phyloP scores from a whole-genome alignment of 208 protist species.

The Novymonas esmeraldas region DNA sequence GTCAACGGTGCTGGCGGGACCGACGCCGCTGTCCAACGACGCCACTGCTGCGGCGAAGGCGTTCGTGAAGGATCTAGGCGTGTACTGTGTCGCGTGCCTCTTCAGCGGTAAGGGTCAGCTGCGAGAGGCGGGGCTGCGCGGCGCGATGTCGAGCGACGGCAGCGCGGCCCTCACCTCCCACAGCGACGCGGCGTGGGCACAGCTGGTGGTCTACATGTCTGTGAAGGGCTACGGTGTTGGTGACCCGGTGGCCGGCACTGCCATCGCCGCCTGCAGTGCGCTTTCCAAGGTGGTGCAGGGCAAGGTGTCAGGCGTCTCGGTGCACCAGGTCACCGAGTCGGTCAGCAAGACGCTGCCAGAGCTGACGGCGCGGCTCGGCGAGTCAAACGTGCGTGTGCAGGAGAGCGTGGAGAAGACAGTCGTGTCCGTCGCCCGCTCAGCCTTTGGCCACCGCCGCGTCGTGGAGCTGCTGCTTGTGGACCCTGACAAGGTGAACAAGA shows the following conservation, averaged over 20 bases:
- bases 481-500: conserved; percentile 69
- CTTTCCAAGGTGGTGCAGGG: conserved; percentile 59
- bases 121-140: conserved; percentile 78
- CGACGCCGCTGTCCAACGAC: conserved; percentile 47
- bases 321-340: conserved; percentile 24
- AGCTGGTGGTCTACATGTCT: conserved; percentile 68
- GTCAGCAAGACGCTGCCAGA: conserved; percentile 46
- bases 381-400: conserved; percentile 76
- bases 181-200: conserved; percentile 29
- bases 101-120: conserved; percentile 65
- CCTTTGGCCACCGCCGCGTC: conserved; percentile 60
- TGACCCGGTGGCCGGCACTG: conserved; percentile 70
- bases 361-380: conserved; percentile 67
- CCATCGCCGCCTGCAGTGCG: conserved; percentile 70
- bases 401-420: conserved; percentile 63
- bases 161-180: conserved; percentile 48
- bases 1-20: conserved; percentile 35
- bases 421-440: conserved; percentile 46
- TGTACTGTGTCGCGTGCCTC: conserved; percentile 74
- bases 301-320: conserved; percentile 31
- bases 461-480: conserved; percentile 54
- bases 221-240: conserved; percentile 65
- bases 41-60: conserved; percentile 39
- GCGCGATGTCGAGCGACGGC: conserved; percentile 51
- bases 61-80: conserved; percentile 66